Base-by-base conservation (phyloP, 2,329 filamentous ascomycete species). In the Pseudohalonectria lignicola region DNA sequence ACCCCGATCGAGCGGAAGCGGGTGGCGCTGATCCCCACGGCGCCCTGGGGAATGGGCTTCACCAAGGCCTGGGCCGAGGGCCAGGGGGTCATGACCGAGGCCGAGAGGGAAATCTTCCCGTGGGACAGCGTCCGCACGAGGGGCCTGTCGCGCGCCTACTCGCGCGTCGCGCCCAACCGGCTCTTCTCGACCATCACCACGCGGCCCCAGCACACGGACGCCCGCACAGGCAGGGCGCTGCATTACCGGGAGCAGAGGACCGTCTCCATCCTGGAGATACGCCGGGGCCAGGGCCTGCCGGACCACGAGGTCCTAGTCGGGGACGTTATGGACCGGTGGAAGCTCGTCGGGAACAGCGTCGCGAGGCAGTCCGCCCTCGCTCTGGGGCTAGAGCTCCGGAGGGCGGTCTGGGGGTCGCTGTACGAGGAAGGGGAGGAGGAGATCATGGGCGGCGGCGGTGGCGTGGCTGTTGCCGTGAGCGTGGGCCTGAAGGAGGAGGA, bases 311-410 rank as follows among this genome's bases (percentile, higher is more conserved):
- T 88, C 0, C 53, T 93, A 1, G 54, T 88, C 1, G 84, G 84
- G 0, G 49, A 39, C 0, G 53, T 67, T 0, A 9, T 28, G 0
- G 60, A 76, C 2, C 79, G 85, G 50, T 78, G 73, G 60, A 71
- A 67, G 39, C 74, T 85, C 16, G 64, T 88, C 0, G 86, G 86
- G 0, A 93, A 93, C 53, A 84, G 79, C 20, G 85, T 93, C 0
- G 74, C 83, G 3, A 63, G 83, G 8, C 71, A 75, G 18, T 71
- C 85, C 1, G 74, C 82, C 0, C 55, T 86, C 15, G 74, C 76
- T 0, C 53, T 87, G 2, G 85, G 85, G 0, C 49, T 83, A 4
- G 62, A 67, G 9, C 59, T 87, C 11, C 63, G 79, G 7, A 68
- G 79, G 43, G 79, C 79, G 0, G 76, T 61, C 58, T 47, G 58